A percentile compares a stretch with the other conserved stretches of the same genome.
These are phyloP conservation scores for Solanum hybrid DNA, from an alignment of 305 asterid species.

Conservation along the genomic window DNA sequence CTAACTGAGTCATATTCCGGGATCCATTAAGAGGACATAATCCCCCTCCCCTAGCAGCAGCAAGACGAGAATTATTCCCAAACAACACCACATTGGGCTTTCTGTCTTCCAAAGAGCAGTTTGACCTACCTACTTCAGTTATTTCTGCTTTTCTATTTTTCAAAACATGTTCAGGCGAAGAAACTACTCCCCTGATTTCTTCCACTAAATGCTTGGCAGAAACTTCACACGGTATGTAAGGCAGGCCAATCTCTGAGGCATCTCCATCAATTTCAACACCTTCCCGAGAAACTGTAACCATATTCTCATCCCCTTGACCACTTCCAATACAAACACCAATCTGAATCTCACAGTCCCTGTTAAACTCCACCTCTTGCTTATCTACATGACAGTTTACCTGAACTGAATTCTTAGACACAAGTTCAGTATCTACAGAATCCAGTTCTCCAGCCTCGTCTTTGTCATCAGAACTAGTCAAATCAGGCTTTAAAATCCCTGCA, in stretches of 20 bases:
- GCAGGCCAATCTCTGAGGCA: conserved; percentile 15
- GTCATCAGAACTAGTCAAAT: conserved; percentile 27
- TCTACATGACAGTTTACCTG: conserved; percentile 23
- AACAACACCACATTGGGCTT: conserved; percentile 19
- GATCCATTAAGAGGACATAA: conserved; percentile 27
- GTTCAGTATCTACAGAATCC: conserved; percentile 29
- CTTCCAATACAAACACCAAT: conserved; percentile 19
- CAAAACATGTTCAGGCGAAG: conserved; percentile 14
- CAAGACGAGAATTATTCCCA: conserved; percentile 21
- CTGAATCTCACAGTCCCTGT: conserved; percentile 18
- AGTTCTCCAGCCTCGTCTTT: conserved; percentile 19
- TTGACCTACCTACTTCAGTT: conserved; percentile 18
- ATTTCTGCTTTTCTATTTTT: conserved; percentile 21
- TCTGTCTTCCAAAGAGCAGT: conserved; percentile 15
- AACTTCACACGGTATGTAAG: conserved; percentile 19
- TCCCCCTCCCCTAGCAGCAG: conserved; percentile 16
- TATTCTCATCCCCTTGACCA: conserved; percentile 17
- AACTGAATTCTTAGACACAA: conserved; percentile 18
- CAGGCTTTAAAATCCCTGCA: conserved; percentile 26
- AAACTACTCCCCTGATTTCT: conserved; percentile 21
- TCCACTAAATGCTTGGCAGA: conserved; percentile 22
- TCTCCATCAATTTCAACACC: conserved; percentile 22
- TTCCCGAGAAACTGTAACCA: conserved; percentile 22
- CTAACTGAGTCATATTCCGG: conserved; percentile 18
- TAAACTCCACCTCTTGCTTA: conserved; percentile 28